A percentile compares a stretch with the other conserved stretches of the same genome.
Conservation (phyloP, 768 basidiomycete species). For the Boletus subparvulus region DNA sequence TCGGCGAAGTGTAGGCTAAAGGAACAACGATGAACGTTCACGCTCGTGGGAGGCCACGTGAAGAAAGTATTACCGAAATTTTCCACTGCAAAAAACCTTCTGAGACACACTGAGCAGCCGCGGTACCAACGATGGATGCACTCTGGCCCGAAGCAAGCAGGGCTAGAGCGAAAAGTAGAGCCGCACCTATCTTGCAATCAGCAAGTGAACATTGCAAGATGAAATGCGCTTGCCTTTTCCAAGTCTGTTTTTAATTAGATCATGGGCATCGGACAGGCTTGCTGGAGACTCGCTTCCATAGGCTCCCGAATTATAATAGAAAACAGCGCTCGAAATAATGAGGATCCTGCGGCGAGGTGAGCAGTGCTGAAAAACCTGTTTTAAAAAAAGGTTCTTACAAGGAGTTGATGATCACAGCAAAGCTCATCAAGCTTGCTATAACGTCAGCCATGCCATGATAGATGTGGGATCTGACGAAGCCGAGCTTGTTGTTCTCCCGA, state of each 20-base stretch:
- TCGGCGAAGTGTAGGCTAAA: constrained; percentile 72
- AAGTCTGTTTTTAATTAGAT: constrained; percentile 63
- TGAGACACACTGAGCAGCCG: constrained; percentile 86
- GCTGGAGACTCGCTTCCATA: constrained; percentile 49
- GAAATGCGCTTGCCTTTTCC: constrained; percentile 54
- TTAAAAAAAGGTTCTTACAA: constrained; percentile 46
- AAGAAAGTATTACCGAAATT: constrained; percentile 53
- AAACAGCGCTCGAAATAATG: constrained; percentile 79
- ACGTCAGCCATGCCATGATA: constrained; percentile 68
- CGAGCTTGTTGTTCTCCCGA: constrained; percentile 52
- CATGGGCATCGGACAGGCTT: constrained; percentile 82
- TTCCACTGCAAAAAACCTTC: constrained; percentile 91
- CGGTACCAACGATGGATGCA: constrained; percentile 84
- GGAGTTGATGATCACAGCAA: constrained; percentile 88
- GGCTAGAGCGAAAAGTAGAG: constrained; percentile 85
- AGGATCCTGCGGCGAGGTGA: constrained; percentile 55
- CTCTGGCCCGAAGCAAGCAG: constrained; percentile 86
- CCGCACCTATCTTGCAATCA: constrained; percentile 54
- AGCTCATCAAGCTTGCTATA: constrained; percentile 66
- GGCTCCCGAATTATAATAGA: constrained; percentile 55
- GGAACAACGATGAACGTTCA: constrained; percentile 26
- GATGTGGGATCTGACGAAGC: constrained; percentile 61
- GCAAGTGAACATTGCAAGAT: background rate
- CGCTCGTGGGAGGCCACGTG: constrained; percentile 16
- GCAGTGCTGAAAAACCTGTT: background rate